Percentiles rank a stretch among this genome's conserved stretches.
Conservation (phyloP, 768 basidiomycete genomes). For the Calocybe gangraenosa region DNA sequence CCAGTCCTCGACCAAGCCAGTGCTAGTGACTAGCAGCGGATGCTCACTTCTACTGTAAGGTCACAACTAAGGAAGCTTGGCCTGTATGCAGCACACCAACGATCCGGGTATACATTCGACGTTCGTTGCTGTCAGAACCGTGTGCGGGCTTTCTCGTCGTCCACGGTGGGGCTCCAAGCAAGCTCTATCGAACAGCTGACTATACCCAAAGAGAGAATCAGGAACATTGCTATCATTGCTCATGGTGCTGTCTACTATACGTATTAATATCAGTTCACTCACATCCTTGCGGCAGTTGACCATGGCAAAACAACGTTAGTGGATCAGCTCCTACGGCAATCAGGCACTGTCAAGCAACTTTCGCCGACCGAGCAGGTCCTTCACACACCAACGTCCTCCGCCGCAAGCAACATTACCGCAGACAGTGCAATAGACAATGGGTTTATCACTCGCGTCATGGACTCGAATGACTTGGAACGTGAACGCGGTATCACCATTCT, state of each 20-base stretch:
- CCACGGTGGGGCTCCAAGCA: no score
- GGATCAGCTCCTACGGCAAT: slow-evolving; percentile 47
- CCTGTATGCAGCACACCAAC: no score
- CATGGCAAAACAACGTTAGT: slow-evolving; percentile 53
- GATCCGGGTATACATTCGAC: no score
- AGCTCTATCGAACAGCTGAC: no score
- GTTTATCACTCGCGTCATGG: slow-evolving; percentile 45
- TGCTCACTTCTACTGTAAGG: no score
- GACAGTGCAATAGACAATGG: slow-evolving; percentile 32
- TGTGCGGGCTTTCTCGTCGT: no score
- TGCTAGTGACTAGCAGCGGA: no score
- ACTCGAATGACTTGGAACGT: slow-evolving; percentile 50
- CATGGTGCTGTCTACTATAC: slow-evolving; percentile 33
- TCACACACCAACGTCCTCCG: slow-evolving; percentile 27
- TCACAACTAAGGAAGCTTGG: no score
- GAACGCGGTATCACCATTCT: slow-evolving; percentile 62
- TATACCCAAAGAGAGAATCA: slow-evolving; percentile 27
- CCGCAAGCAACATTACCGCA: slow-evolving; percentile 23
- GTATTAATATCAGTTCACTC: not conserved
- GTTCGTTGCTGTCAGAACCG: no score
- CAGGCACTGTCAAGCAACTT: slow-evolving; percentile 40
- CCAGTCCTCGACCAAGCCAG: no score
- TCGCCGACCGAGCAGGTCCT: slow-evolving; percentile 31
- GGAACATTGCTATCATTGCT: slow-evolving; percentile 48
- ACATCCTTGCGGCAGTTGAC: slow-evolving; percentile 30